Evolutionary conservation across 352 stramenopile genomes (phyloP), one percentile per base, ranked within the genome.

Genomic region (Pythium dissimile): DNA sequence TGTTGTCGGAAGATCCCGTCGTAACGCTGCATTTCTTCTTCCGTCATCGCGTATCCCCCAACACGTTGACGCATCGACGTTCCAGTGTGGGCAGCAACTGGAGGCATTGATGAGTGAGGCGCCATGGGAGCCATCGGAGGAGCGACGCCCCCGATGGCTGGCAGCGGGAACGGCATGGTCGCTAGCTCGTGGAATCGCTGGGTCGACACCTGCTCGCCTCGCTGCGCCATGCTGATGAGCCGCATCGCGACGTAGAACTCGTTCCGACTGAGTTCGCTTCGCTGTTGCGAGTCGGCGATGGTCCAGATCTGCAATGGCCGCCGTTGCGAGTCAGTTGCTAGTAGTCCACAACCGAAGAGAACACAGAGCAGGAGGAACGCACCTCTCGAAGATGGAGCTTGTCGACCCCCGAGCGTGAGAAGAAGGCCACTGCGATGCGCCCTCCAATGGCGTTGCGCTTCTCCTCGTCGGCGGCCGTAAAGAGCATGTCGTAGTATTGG

Each of bases 1-100:
- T 98, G 98, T 48, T 96, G 75, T 21, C 88, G 83, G 71, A 98
- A 98, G 20, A 98, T 84, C 21, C 66, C 61, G 57, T 97, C 82
- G 73, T 98, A 98, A 2, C 92, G 82, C 18, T 74, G 67, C 59
- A 92, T 94, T 72, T 98, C 94, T 23, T 89, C 74, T 3, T 88
- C 76, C 18, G 80, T 92, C 60, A 98, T 76, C n/a, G 69, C 77
- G 56, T 97, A 98, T 10, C 59, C 31, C 18, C 62, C 64, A 15
- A 57, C 45, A 18, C 49, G 26, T 4, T 56, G 49, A 3, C 21
- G 34, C 16, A 26, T 39, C 18, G n/a, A 18, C 5, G 27, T 23
- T 23, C 13, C 30, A n/a, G 27, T 12, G 3, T 18, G 2, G 11
- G 13, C 16, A n/a, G 13, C 6, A n/a, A 28, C 8, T 23, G 30